Evolutionary conservation across 2,329 filamentous ascomycete species (phyloP).

Genomic region (Cytospora piceae): DNA sequence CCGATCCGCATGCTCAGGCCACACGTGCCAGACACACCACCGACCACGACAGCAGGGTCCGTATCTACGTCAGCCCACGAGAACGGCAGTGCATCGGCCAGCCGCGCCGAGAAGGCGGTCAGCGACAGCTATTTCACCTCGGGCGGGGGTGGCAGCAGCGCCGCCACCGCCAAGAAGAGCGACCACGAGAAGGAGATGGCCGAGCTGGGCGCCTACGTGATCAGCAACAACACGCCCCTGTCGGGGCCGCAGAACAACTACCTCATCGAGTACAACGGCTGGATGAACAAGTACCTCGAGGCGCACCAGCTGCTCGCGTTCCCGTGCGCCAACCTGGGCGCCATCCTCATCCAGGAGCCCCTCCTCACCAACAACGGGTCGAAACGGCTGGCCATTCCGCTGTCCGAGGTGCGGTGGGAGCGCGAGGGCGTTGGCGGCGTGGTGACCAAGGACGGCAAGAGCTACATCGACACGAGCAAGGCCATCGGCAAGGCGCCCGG

Average conservation of each 20-base stretch:
- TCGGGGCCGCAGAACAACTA: slow-evolving; percentile 80
- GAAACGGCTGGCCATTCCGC: slow-evolving; percentile 81
- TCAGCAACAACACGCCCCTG: slow-evolving; percentile 82
- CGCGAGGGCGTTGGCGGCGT: slow-evolving; percentile 70
- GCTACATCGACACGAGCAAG: slow-evolving; percentile 60
- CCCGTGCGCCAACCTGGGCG: slow-evolving; percentile 76
- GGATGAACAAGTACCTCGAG: slow-evolving; percentile 78
- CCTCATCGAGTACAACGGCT: slow-evolving; percentile 80
- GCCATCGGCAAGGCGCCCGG: slow-evolving; percentile 44
- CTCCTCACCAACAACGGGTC: slow-evolving; percentile 69
- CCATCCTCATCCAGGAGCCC: slow-evolving; percentile 80
- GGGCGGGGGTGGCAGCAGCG: slow-evolving; percentile 37
- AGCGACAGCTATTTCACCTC: slow-evolving; percentile 33
- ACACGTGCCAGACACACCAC: slow-evolving; percentile 65
- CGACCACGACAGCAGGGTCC: slow-evolving; percentile 30
- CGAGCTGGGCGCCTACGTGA: slow-evolving; percentile 77
- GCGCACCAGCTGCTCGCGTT: slow-evolving; percentile 69
- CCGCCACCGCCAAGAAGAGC: slow-evolving; percentile 39
- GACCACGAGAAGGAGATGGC: slow-evolving; percentile 66
- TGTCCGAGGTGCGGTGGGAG: slow-evolving; percentile 87
- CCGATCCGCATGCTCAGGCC: slow-evolving; percentile 81
- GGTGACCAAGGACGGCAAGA: slow-evolving; percentile 63
- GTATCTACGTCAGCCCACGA: slow-evolving; percentile 4
- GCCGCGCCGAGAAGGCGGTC: slow-evolving; percentile 33
- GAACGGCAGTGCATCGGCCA: slow-evolving; percentile 40